Evolutionary conservation across 169 alveolate genomes (phyloP), one percentile per base, ranked within the genome.

Genomic region (Cryptosporidium sp.): DNA sequence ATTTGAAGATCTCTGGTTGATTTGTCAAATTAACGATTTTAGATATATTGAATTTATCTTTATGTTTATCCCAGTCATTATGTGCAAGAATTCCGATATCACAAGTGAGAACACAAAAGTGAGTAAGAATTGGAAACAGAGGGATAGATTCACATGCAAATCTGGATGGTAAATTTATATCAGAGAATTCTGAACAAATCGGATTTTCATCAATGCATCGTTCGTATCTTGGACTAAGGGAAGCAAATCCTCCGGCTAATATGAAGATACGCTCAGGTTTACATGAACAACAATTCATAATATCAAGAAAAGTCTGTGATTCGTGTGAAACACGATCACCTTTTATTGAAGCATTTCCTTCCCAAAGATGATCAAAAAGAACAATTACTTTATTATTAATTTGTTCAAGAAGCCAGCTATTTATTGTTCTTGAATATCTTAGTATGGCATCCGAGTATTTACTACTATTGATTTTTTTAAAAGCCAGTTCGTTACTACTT

Each of bases 261-360:
- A 80, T 80, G 51, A 41, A 80, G 7, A 80, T 80, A 16, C 61
- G 31, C 26, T 80, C 75, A 16, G 89, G 89, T 48, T 37, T 80
- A 55, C 89, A 80, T 1, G 61, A 43, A 50, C 89, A 80, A 41
- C 80, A 59, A 26, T 26, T 59, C 75, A 80, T 62, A 37, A 80
- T 62, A 41, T 80, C 89, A 18, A 80, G 41, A 45, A 80, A 80
- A n/a, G 75, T 39, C 50, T 61, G 33, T 41, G 89, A 80, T 80
- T 80, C 89, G 45, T 80, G 89, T 8, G 89, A 80, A 41, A 80
- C 50, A n/a, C 89, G 51, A 29, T 80, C 89, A 31, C 89, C 89
- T 41, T 80, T 80, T 18, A 65, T 80, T 23, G 89, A 80, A 16
- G 89, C 89, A 48, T 80, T 80, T 26, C 89, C 89, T 26, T 80